Conservation (phyloP, 164 flowering plant species). For the Vitis rupestris region DNA sequence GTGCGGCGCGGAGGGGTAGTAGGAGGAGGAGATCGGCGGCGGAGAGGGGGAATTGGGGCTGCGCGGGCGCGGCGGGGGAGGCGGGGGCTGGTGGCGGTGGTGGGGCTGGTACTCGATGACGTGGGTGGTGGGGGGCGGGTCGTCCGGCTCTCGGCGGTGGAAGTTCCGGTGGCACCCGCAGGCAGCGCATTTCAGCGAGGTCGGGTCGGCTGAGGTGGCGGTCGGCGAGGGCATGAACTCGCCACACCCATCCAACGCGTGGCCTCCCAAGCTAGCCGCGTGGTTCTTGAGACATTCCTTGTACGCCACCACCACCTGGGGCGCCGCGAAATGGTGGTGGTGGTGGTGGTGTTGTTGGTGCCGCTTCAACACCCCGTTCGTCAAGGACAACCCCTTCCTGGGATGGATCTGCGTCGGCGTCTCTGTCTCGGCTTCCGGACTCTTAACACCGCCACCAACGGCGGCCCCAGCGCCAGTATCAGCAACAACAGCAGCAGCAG, state of each 20-base stretch:
- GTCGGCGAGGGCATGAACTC: slow-evolving; percentile 66
- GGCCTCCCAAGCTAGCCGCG: slow-evolving; percentile 59
- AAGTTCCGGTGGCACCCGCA: slow-evolving; percentile 78
- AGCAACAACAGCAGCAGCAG: too few relatives aligned
- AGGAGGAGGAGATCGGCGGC: slow-evolving; percentile 71
- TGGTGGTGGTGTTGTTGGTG: slow-evolving; percentile 29
- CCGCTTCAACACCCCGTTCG: slow-evolving; percentile 67
- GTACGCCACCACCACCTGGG: slow-evolving; percentile 26
- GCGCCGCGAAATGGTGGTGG: slow-evolving; percentile 6
- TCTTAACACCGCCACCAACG: slow-evolving; percentile 11
- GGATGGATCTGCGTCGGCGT: slow-evolving; percentile 45
- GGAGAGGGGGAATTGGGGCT: slow-evolving; percentile 56
- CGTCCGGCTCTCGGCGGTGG: slow-evolving; percentile 64
- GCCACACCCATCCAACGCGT: slow-evolving; percentile 72
- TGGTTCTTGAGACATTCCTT: slow-evolving; percentile 65
- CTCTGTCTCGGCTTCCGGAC: slow-evolving; percentile 42
- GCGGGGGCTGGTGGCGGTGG: slow-evolving; percentile 55
- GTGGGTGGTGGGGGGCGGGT: slow-evolving; percentile 23
- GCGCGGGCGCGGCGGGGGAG: slow-evolving; percentile 30
- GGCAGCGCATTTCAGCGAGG: slow-evolving; percentile 60
- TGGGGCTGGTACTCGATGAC: slow-evolving; percentile 47
- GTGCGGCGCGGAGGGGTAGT: slow-evolving; percentile 62
- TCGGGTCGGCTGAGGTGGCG: slow-evolving; percentile 42
- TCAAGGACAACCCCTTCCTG: slow-evolving; percentile 30
- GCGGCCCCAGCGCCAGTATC: too few relatives aligned